Evolutionary conservation across 495 filamentous ascomycete species (phyloP), one percentile per base, ranked within the genome.

Genomic region (Penicillium verhagenii): DNA sequence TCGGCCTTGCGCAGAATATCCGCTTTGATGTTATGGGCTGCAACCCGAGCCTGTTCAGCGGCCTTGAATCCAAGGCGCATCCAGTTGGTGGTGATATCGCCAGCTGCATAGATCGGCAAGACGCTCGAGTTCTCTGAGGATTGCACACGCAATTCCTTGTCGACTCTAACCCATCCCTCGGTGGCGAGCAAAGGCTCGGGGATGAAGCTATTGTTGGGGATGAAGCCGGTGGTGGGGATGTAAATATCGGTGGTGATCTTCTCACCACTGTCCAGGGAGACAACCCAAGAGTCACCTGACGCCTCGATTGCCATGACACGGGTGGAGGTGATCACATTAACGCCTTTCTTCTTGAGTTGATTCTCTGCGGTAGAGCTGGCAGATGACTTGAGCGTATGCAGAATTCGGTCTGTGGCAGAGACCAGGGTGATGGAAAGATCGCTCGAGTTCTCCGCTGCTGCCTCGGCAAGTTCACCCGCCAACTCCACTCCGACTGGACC

Each of bases 401-500:
- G 67, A 3, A 78, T 63, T 10, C 66, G 58, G 13, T 67, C 59
- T 6, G 66, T 61, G n/a, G 61, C 56, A 6, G 67, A 69, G 25
- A 85, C 56, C 19, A 83, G 60, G 1, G 77, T 81, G 57, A 86
- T 68, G 3, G 60, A 64, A 14, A 75, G 67, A 46, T 78, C 66
- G 10, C 37, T 54, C 16, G 67, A 70, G 42, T 67, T 74, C 54
- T 75, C 69, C 33, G 71, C 65, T 2, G 66, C 76, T 40, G 73
- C 73, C 19, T 79, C 75, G 5, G 75, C 81, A 19, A 86, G 61
- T 66, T 89, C 86, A 29, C 77, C 86, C 1, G 79, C 77, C 1
- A 83, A 53, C 57, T 89, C 86, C 39, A 90, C 78, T 10, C 86
- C 89, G 2, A 87, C 82, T 4, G 83, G 71, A 0, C 90, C 90